Evolutionary conservation across 208 protist genomes (phyloP).

Genomic region (Leishmania major): DNA sequence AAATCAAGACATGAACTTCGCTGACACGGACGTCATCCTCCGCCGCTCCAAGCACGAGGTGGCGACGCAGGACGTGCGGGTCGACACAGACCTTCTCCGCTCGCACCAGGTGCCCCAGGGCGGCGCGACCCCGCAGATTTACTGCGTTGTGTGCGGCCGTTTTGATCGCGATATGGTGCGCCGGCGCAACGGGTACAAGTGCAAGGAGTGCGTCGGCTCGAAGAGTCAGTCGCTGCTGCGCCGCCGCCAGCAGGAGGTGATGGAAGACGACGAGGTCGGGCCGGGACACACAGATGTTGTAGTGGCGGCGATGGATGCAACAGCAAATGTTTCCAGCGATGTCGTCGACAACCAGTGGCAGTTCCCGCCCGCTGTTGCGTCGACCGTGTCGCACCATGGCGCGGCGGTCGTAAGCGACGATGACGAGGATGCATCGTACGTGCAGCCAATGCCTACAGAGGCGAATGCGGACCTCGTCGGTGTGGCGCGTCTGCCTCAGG

Average conservation of each 20-base stretch:
- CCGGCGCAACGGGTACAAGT: conserved; percentile 80
- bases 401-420: conserved; percentile 9
- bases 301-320: conserved; percentile 24
- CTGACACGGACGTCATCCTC: conserved; percentile 77
- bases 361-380: background rate
- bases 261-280: conserved; percentile 6
- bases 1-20: conserved; percentile 72
- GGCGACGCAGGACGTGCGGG: conserved; percentile 48
- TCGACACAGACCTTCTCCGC: conserved; percentile 70
- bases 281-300: conserved; percentile 18
- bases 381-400: background rate
- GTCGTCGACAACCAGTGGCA: background rate
- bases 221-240: conserved; percentile 78
- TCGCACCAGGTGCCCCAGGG: conserved; percentile 43
- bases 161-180: conserved; percentile 82
- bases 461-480: conserved; percentile 31
- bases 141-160: conserved; percentile 83
- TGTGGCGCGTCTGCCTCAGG: conserved; percentile 15
- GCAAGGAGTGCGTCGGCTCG: conserved; percentile 72
- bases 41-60: conserved; percentile 47
- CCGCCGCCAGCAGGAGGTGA: conserved; percentile 47
- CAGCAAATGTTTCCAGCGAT: background rate
- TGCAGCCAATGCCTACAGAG: conserved; percentile 36
- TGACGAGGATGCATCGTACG: conserved; percentile 38
- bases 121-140: conserved; percentile 54